Evolutionary conservation across 1,284 basidiomycete genomes (phyloP).

Genomic region (Ustilago loliicola): DNA sequence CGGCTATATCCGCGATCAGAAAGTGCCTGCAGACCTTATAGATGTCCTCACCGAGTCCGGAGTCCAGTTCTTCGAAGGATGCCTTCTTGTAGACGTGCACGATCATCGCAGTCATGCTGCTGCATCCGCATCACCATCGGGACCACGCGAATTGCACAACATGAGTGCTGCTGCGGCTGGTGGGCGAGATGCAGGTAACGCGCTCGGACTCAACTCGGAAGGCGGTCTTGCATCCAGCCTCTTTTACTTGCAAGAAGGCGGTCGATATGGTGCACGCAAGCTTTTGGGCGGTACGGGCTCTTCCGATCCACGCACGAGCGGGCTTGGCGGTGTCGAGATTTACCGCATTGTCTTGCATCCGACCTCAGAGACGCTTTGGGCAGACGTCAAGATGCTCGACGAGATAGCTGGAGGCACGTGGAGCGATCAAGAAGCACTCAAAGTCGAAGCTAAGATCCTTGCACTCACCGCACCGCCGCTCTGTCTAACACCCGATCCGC

Average conservation of each 20-base stretch:
- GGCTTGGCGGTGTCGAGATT: constrained; percentile 55
- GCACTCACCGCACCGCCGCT: constrained; percentile 64
- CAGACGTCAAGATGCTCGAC: constrained; percentile 64
- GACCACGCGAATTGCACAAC: constrained; percentile 31
- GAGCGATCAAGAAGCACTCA: constrained; percentile 66
- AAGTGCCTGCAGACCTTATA: constrained; percentile 62
- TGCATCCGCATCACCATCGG: constrained; percentile 16
- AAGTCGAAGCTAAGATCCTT: constrained; percentile 64
- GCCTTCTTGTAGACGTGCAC: constrained; percentile 66
- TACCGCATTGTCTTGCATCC: constrained; percentile 67
- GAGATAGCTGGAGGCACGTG: constrained; percentile 58
- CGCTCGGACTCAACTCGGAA: constrained; percentile 5
- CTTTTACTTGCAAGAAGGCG: constrained; percentile 60
- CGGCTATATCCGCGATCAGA: constrained; percentile 62
- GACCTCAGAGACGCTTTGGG: constrained; percentile 64
- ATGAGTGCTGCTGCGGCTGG: constrained; percentile 17
- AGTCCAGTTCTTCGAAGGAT: constrained; percentile 67
- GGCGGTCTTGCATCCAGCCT: constrained; percentile 37
- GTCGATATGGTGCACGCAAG: constrained; percentile 47
- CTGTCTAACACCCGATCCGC: constrained; percentile 65
- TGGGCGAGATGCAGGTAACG: neutral
- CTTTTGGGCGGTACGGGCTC: constrained; percentile 25
- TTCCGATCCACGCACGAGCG: constrained; percentile 27
- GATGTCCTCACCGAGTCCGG: constrained; percentile 63
- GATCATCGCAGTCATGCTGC: constrained; percentile 60